These are phyloP conservation scores for Backusella psychrophila DNA, from an alignment of 192 early-diverging fungal species.

Conservation along the genomic window DNA sequence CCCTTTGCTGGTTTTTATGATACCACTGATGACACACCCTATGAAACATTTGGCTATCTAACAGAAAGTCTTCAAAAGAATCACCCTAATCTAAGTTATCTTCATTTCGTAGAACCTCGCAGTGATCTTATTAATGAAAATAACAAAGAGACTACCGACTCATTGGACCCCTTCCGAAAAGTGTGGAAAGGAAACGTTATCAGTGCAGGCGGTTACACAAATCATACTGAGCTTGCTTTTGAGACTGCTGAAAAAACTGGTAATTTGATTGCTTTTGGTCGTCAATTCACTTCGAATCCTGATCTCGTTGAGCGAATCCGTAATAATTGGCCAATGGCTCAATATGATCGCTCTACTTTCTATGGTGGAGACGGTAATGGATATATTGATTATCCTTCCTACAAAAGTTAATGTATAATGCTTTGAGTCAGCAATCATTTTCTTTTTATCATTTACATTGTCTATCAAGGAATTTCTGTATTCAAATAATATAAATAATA, in stretches of 20 bases:
- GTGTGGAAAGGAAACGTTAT: conserved; percentile 22
- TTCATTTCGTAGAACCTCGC: conserved; percentile 35
- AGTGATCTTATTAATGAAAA: neutral
- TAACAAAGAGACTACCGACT: neutral
- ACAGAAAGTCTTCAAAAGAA: conserved; percentile 21
- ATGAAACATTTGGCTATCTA: conserved; percentile 25
- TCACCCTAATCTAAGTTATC: conserved; percentile 30
- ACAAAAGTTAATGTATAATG: neutral
- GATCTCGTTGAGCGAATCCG: neutral
- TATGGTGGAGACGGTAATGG: neutral
- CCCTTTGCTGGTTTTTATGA: conserved; percentile 30
- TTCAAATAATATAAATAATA: neutral
- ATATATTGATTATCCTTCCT: neutral
- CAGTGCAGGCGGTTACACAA: conserved; percentile 22
- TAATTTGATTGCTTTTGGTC: conserved; percentile 1
- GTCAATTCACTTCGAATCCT: conserved; percentile 8
- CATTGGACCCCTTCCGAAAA: conserved; percentile 14
- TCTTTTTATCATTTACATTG: too few species aligned
- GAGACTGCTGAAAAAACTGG: conserved; percentile 10
- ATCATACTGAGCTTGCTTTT: neutral
- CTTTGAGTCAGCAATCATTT: neutral
- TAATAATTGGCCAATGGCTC: neutral
- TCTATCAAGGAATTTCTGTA: neutral
- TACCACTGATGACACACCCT: conserved; percentile 29
- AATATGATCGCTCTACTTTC: neutral